Evolutionary conservation across 2,329 filamentous ascomycete species (phyloP), one percentile per base, ranked within the genome.

Genomic region (Xylariaceae sp.): DNA sequence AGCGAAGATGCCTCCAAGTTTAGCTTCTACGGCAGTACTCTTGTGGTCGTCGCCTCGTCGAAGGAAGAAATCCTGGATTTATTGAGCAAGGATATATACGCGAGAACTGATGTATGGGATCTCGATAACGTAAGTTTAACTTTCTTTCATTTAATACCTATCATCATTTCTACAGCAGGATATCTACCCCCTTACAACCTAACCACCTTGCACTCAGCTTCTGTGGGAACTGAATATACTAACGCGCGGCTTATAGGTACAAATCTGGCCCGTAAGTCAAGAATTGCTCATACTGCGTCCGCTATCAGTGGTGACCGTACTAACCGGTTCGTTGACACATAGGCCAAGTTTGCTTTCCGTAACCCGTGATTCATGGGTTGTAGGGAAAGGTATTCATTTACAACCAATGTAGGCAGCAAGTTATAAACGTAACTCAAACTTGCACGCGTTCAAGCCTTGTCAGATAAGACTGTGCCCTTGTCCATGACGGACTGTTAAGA

Each of bases 21-120:
- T 44, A 86, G 89, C 70, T 92, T 95, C 76, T 84, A 85, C 62
- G 92, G 91, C 37, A 92, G 88, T 71, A 84, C 87, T 16, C 76
- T 95, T 68, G 79, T 96, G 24, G 78, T 85, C 34, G 73, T 83
- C 26, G 91, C 89, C 6, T 82, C 85, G 60, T 87, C 82, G 7
- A 85, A 82, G 66, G 88, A 92, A 62, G 88, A 92, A 71, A 84
- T 91, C 2, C 71, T 88, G 36, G 82, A 88, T 65, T 69, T 82
- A 48, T 72, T 96, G 43, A 84, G 83, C 73, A 80, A 84, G 45
- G 92, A 96, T 76, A 78, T 92, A 8, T 96, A 96, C 75, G 79
- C 81, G 8, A 81, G 76, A 58, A 80, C 75, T 39, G 90, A 87
- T 0, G 92, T 96, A 7, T 96, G 92, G 92, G 91, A 96, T 78